Base-by-base conservation (phyloP, 768 basidiomycete genomes). In the Hydnum rufescens region DNA sequence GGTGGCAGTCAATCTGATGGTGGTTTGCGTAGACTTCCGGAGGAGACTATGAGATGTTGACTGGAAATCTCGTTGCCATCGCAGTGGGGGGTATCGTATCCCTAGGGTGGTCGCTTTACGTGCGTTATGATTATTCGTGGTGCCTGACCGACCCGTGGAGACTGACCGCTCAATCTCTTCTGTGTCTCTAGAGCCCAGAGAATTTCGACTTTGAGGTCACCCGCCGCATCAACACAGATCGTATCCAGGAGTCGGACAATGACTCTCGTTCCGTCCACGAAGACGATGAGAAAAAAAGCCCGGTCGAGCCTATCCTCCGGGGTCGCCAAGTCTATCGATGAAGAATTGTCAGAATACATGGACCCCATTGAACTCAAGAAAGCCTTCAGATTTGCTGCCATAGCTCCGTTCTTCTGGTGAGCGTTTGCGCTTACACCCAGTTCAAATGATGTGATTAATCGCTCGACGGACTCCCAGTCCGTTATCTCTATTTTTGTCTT, bases 31-130 rank as follows among this genome's bases (percentile, higher is more conserved):
- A 64, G 52, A 64, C 60, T 0, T 60, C 54, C 32, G 59, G 58
- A 13, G 70, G 68, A 19, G 72, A 76, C 62, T 69, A 70, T 53
- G 72, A 75, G 60, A 92, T 95, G 87, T 71, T 95, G 16, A 79
- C 86, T 0, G 90, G 90, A 2, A 90, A 92, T 65, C 67, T 93
- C n/a, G 80, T 79, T 1, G 78, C 86, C 2, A 84, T 92, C 57
- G 81, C 75, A 26, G 70, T 83, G 8, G 85, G 87, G 4, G 86
- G 74, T 3, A 78, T 95, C 52, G 68, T 95, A 56, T 73, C 87
- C 2, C 70, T 77, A 23, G 68, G 65, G 2, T 65, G 72, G 32
- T 86, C 87, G 0, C 62, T 77, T 44, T 67, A 89, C 23, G 80
- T 81, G 60, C 54, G 76, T 28, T 16, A 16, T 28, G 16, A 13